Percentiles rank a stretch among this genome's conserved stretches.
phyloP scores from a whole-genome alignment of 805 yeast genomes.

The Scheffersomyces lignosus region DNA sequence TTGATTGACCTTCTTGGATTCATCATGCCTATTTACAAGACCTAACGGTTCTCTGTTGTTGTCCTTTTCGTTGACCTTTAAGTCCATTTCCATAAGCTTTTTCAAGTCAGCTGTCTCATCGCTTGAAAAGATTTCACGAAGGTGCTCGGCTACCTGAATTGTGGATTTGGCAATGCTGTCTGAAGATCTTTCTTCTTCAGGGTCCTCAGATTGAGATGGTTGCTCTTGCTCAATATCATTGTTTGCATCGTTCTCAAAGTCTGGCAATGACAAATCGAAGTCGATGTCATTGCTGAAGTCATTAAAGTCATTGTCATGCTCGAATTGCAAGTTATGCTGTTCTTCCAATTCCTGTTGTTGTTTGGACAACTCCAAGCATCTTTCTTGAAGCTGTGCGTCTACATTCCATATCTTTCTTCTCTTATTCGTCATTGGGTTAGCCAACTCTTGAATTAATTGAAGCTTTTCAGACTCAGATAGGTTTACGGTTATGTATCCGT shows the following conservation, averaged over 20 bases:
- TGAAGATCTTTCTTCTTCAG: slow-evolving; percentile 17
- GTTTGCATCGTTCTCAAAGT: slow-evolving; percentile 22
- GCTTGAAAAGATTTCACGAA: slow-evolving; percentile 35
- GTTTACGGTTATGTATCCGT: slow-evolving; percentile 22
- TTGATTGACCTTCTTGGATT: slow-evolving; percentile 29
- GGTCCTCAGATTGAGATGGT: slow-evolving; percentile 11
- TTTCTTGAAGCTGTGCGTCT: slow-evolving; percentile 28
- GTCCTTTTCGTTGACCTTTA: slow-evolving; percentile 12
- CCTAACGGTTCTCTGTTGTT: slow-evolving; percentile 21
- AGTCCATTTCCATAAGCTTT: slow-evolving; percentile 41
- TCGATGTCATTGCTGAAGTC: slow-evolving; percentile 21
- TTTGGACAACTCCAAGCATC: slow-evolving; percentile 27
- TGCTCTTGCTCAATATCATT: slow-evolving; percentile 13
- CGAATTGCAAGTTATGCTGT: slow-evolving; percentile 16
- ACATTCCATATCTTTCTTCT: slow-evolving; percentile 31
- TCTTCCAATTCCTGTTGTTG: slow-evolving; percentile 21
- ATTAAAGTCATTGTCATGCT: slow-evolving; percentile 10
- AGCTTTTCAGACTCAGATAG: slow-evolving; percentile 34
- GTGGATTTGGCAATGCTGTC: slow-evolving; percentile 50
- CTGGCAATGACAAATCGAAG: slow-evolving; percentile 28
- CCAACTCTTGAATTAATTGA: slow-evolving; percentile 33
- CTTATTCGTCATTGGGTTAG: slow-evolving; percentile 27
- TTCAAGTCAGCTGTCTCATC: slow-evolving; percentile 29
- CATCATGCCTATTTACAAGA: slow-evolving; percentile 9
- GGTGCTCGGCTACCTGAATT: slow-evolving; percentile 49